Percentiles rank a stretch among this genome's conserved stretches.
Evolutionary conservation across 2,329 filamentous ascomycete genomes (phyloP).

Genomic region (Hirsutella rhossiliensis): DNA sequence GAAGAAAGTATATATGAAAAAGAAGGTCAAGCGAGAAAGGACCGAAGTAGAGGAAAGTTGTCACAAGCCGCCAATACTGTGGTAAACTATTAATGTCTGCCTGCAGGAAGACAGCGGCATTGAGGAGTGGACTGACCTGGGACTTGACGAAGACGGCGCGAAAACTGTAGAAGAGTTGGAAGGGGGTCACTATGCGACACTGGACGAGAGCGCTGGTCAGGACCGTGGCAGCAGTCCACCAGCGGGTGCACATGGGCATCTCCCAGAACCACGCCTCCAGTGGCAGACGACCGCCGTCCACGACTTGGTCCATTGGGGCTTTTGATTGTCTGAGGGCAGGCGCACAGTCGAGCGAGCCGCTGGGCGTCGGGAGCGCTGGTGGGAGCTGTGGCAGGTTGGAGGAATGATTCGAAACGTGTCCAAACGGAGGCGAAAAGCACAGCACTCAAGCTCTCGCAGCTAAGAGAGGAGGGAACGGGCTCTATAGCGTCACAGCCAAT

Average conservation of each 20-base stretch:
- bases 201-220: constrained; percentile 82
- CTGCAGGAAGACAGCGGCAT: background rate
- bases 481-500: too few species aligned
- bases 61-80: constrained; percentile 93
- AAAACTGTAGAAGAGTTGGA: constrained; percentile 95
- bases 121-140: constrained; percentile 50
- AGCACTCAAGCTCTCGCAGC: too few species aligned
- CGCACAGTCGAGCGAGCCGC: too few species aligned
- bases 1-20: constrained; percentile 97
- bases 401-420: too few species aligned
- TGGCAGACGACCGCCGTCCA: constrained; percentile 56
- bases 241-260: constrained; percentile 90
- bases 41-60: constrained; percentile 95
- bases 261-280: constrained; percentile 98
- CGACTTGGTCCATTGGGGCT: constrained; percentile 52
- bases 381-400: too few species aligned
- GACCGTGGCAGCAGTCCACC: constrained; percentile 92
- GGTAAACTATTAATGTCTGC: constrained; percentile 5
- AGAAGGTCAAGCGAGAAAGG: constrained; percentile 87
- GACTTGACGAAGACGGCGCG: constrained; percentile 82
- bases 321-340: too few species aligned
- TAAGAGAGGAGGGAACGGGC: too few species aligned
- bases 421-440: too few species aligned
- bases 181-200: constrained; percentile 83
- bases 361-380: too few species aligned